Base-by-base conservation (phyloP, 805 yeast species). In the Kodamaea hsintzibuensis region DNA sequence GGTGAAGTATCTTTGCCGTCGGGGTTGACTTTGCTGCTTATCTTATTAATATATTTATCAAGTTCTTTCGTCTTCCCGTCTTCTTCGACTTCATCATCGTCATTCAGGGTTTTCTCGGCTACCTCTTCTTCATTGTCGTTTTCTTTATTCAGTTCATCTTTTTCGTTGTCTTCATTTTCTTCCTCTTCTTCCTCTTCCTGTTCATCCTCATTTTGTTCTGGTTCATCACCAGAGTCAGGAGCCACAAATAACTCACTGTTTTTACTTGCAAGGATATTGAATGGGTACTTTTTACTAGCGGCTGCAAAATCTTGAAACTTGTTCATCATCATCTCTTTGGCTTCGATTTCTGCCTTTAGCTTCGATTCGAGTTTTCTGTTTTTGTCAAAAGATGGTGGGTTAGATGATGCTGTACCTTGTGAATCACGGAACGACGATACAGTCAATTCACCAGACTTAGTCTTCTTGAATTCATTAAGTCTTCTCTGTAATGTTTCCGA, bases 401-500 rank as follows among this genome's bases (percentile, higher is more conserved):
- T 78, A 0, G 90, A 78, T 9, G 75, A 65, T 59, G 79, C 65
- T 43, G 79, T 69, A 57, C 56, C 46, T 40, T 64, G 69, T 1
- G 80, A 74, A 17, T 76, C 80, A 61, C 98, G 79, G 65, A 95
- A 93, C 44, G 83, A 86, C 45, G 80, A 78, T 16, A 95, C 85
- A 0, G 96, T 83, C 56, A 93, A 70, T 8, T 74, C 72, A 0
- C 91, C 96, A 0, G 96, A 84, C 14, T 81, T 74, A 0, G 98
- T 91, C 51, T 78, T 77, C 59, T 84, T 86, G 66, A 95, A 95
- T 72, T 95, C 99, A 61, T 88, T 88, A 60, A 95, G 79, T 60
- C 99, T 80, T 59, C 89, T 82, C 67, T 95, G 98, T 47, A 95
- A 79, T 1, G 99, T 96, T 56, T 89, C 95, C 62, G 91, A 96